These are phyloP conservation scores for Mucor velutinosus DNA, from an alignment of 371 early-diverging fungal genomes.

Conservation along the genomic window DNA sequence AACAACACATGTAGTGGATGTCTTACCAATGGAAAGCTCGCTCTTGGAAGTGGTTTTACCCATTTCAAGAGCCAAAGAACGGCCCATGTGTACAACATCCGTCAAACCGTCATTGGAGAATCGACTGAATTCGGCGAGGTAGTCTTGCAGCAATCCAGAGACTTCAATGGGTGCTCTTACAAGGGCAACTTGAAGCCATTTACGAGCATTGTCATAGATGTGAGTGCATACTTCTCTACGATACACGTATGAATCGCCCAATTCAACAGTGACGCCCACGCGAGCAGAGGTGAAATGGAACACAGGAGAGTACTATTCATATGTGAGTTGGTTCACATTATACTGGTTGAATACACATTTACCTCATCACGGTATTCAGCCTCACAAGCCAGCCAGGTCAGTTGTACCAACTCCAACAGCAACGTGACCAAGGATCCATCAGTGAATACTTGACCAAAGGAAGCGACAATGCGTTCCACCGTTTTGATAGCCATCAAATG, in stretches of 20 bases:
- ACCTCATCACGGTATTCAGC: conserved; percentile 76
- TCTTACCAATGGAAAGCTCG: conserved; percentile 24
- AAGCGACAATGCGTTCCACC: conserved; percentile 52
- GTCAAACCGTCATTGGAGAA: conserved; percentile 50
- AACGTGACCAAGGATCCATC: conserved; percentile 65
- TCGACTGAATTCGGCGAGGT: conserved; percentile 62
- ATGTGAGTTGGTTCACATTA: not conserved
- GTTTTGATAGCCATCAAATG: conserved; percentile 62
- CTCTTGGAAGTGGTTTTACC: conserved; percentile 58
- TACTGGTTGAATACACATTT: not conserved
- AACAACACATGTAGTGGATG: not conserved
- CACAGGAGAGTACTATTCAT: conserved; percentile 60
- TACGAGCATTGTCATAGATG: conserved; percentile 64
- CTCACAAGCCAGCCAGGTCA: conserved; percentile 82
- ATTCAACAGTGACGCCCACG: conserved; percentile 68
- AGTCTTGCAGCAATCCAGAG: conserved; percentile 67
- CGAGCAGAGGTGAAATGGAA: conserved; percentile 72
- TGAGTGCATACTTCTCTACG: conserved; percentile 69
- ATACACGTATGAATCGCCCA: conserved; percentile 79
- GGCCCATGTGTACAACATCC: conserved; percentile 68
- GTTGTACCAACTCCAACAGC: conserved; percentile 74
- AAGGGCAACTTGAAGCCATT: conserved; percentile 69
- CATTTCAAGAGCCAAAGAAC: conserved; percentile 73
- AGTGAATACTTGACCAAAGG: conserved; percentile 76
- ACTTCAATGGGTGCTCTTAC: conserved; percentile 60